Evolutionary conservation across 306 rosid genomes (phyloP).

Genomic region (Arachis hypogaea): DNA sequence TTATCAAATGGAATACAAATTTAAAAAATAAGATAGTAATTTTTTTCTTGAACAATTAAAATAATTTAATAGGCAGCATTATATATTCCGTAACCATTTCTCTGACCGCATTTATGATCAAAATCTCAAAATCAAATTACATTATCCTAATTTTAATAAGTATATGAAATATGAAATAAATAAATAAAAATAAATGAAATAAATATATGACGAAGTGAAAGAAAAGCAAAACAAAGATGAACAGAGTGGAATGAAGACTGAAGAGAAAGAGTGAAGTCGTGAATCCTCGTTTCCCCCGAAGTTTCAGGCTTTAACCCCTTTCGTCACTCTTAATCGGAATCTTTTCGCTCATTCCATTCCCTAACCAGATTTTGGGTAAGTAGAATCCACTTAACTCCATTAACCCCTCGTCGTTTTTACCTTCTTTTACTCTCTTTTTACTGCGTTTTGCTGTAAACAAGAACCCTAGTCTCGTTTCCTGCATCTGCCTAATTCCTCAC

Average conservation of each 20-base stretch:
- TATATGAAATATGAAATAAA: too few species aligned
- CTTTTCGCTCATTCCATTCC: neutral
- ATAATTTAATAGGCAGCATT: neutral
- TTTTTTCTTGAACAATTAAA: too few species aligned
- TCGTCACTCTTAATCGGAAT: neutral
- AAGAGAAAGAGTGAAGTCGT: neutral
- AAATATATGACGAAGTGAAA: neutral
- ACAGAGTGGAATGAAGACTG: neutral
- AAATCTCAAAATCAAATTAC: neutral
- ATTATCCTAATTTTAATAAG: too few species aligned
- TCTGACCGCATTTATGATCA: neutral
- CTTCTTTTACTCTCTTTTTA: slow-evolving; percentile 21
- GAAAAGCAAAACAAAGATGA: neutral
- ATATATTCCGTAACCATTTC: neutral
- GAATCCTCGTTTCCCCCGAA: slow-evolving; percentile 6
- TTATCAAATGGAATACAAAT: too few species aligned
- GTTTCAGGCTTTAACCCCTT: neutral
- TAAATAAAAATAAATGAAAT: neutral
- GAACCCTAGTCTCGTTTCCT: slow-evolving; percentile 50
- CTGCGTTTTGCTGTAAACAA: slow-evolving; percentile 37
- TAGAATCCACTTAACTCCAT: neutral
- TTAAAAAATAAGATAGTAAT: too few species aligned
- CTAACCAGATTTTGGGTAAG: slow-evolving; percentile 28
- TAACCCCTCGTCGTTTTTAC: slow-evolving; percentile 35
- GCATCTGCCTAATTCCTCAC: slow-evolving; percentile 20